phyloP scores from a whole-genome alignment of 805 yeast species.

The Teunomyces funiuensis region DNA sequence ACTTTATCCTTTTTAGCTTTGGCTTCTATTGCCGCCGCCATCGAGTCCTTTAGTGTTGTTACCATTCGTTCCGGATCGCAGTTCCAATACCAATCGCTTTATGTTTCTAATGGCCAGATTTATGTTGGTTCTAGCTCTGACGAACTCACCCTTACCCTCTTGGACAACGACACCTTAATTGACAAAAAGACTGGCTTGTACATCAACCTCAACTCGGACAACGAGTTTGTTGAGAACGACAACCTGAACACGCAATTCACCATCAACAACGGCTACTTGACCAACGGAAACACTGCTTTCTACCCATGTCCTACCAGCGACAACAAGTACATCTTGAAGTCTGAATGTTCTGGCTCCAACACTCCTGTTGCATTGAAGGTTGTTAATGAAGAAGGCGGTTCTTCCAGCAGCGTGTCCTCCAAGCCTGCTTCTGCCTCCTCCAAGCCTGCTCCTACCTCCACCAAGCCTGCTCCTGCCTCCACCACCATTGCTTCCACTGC shows the following conservation, averaged over 20 bases:
- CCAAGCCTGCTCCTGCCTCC: constrained; percentile 8
- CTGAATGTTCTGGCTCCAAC: constrained; percentile 11
- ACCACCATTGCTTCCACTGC: constrained; percentile 6
- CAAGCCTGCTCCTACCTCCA: constrained; percentile 7
- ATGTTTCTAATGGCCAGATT: constrained; percentile 8
- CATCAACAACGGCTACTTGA: constrained; percentile 15
- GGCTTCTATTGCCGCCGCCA: constrained; percentile 24
- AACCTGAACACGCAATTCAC: constrained; percentile 10
- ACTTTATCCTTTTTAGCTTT: constrained; percentile 20
- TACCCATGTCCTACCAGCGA: constrained; percentile 12
- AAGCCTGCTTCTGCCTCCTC: constrained; percentile 7
- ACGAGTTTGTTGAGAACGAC: constrained; percentile 7
- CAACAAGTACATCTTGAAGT: constrained; percentile 7
- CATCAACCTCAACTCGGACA: constrained; percentile 12
- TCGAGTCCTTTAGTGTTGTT: constrained; percentile 18
- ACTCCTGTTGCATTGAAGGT: constrained; percentile 11
- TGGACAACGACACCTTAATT: constrained; percentile 23
- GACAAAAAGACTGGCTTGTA: constrained; percentile 18
- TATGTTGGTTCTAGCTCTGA: constrained; percentile 13
- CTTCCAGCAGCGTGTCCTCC: background rate
- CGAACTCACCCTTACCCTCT: constrained; percentile 18
- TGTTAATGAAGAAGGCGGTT: constrained; percentile 2
- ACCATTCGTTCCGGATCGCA: constrained; percentile 26
- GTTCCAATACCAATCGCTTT: constrained; percentile 20
- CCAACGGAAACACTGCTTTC: constrained; percentile 9